These are phyloP conservation scores for Capsicum rhomboideum DNA, from an alignment of 257 asterid species.

Conservation along the genomic window DNA sequence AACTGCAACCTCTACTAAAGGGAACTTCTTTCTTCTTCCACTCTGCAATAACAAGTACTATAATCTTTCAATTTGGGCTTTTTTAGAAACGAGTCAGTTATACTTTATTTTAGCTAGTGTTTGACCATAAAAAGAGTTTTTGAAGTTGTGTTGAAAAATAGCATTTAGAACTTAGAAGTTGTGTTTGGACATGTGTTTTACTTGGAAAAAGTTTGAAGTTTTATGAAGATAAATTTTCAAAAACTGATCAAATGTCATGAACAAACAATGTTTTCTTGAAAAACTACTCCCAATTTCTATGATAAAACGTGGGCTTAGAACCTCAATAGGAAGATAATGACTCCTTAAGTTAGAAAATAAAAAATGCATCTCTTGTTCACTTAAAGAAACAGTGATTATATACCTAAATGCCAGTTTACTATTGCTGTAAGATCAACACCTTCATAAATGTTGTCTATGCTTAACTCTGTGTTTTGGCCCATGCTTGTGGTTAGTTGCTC, in stretches of 20 bases:
- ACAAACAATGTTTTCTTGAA: no score
- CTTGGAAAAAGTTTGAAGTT: no score
- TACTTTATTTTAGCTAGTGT: not conserved
- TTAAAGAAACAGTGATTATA: not conserved
- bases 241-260: no score
- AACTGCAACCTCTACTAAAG: slow-evolving; percentile 65
- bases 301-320: no score
- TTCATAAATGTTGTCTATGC: slow-evolving; percentile 39
- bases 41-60: slow-evolving; percentile 32
- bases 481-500: slow-evolving; percentile 41
- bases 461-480: slow-evolving; percentile 58
- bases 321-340: no score
- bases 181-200: no score
- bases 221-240: no score
- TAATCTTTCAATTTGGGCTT: not conserved
- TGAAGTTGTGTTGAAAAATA: no score
- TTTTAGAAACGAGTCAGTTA: not conserved
- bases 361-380: not conserved
- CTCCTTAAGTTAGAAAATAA: not conserved
- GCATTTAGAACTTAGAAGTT: no score
- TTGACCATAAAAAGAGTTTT: no score
- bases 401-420: slow-evolving; percentile 75
- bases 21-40: slow-evolving; percentile 71
- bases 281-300: no score
- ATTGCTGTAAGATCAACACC: slow-evolving; percentile 40